phyloP scores from a whole-genome alignment of 2,329 filamentous ascomycete genomes.

The Zasmidium angulare region DNA sequence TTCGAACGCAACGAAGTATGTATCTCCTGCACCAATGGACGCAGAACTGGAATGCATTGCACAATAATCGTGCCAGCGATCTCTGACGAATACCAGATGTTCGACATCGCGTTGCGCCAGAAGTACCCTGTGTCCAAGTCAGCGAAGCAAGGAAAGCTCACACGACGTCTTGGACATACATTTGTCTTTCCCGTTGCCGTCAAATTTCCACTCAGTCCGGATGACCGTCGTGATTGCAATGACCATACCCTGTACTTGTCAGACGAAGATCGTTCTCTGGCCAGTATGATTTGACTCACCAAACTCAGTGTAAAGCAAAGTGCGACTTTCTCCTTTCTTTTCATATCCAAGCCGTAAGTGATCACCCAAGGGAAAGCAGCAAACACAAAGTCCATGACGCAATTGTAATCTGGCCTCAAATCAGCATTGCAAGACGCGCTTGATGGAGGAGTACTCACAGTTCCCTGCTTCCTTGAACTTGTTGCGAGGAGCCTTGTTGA shows the following conservation, averaged over 20 bases:
- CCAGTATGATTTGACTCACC: background rate
- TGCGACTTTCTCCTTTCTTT: constrained; percentile 50
- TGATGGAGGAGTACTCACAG: constrained; percentile 35
- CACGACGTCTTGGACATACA: constrained; percentile 17
- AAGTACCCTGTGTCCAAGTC: constrained; percentile 39
- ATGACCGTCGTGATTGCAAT: constrained; percentile 52
- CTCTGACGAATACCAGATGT: constrained; percentile 54
- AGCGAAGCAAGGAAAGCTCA: too few relatives aligned
- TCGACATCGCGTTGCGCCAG: constrained; percentile 49
- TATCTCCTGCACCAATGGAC: constrained; percentile 48
- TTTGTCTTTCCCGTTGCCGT: constrained; percentile 47
- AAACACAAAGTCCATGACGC: constrained; percentile 56
- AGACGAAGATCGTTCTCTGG: background rate
- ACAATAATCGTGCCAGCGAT: constrained; percentile 57
- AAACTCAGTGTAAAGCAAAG: constrained; percentile 54
- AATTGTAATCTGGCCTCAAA: constrained; percentile 48
- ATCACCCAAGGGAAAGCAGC: constrained; percentile 53
- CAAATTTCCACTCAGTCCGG: constrained; percentile 51
- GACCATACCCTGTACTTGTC: constrained; percentile 41
- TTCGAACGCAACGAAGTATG: constrained; percentile 41
- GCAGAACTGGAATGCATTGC: constrained; percentile 54
- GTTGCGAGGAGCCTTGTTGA: constrained; percentile 41
- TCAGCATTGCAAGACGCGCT: constrained; percentile 4
- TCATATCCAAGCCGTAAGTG: constrained; percentile 51
- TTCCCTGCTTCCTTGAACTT: constrained; percentile 54